Conservation (phyloP, 305 asterid genomes). For the Vinca major region DNA sequence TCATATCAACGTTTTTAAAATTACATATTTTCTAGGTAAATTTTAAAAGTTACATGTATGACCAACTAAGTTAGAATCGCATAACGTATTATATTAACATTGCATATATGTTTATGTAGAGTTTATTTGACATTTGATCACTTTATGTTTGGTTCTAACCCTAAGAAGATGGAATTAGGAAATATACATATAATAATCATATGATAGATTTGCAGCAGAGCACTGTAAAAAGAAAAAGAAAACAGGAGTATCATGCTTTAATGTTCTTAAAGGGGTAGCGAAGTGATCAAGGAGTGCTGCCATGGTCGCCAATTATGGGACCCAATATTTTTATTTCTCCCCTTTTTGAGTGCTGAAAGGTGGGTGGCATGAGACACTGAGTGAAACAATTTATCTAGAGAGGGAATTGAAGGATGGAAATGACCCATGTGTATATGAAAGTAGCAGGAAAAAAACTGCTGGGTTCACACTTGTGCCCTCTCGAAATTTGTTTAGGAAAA, state of each 20-base stretch:
- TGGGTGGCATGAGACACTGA: conserved; percentile 1
- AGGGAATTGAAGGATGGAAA: conserved; percentile 3
- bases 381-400: conserved; percentile 4
- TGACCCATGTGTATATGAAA: conserved; percentile 7
- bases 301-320: conserved; percentile 8
- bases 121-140: too few species aligned
- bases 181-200: background rate
- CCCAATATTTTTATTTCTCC: conserved; percentile 11
- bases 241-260: background rate
- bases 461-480: too few species aligned
- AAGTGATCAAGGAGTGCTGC: conserved; percentile 4
- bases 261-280: background rate
- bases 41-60: too few species aligned
- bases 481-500: too few species aligned
- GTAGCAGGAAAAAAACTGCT: conserved; percentile 7
- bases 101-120: too few species aligned
- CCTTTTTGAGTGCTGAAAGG: conserved; percentile 5
- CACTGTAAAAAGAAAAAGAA: background rate
- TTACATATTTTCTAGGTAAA: too few species aligned
- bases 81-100: too few species aligned
- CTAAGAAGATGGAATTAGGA: background rate
- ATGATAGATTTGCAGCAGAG: background rate
- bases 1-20: too few species aligned
- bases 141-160: background rate
- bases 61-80: too few species aligned